phyloP scores from a whole-genome alignment of 2,329 filamentous ascomycete species.

The Beauveria medogensis region DNA sequence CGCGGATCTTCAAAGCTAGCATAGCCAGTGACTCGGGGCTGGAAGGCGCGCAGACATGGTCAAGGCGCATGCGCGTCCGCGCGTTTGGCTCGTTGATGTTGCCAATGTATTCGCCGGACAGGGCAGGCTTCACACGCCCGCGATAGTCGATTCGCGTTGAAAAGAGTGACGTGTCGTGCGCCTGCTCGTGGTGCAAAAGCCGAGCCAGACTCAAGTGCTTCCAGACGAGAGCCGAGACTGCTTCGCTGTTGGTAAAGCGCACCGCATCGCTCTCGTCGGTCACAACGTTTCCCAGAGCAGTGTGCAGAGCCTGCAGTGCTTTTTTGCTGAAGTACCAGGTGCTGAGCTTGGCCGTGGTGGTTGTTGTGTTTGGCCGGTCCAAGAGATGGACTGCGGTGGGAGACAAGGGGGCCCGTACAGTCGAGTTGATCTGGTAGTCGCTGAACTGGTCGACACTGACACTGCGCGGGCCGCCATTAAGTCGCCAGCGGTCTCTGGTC shows the following conservation, averaged over 20 bases:
- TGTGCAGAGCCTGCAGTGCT: not conserved
- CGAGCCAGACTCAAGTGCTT: constrained; percentile 2
- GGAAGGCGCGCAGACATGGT: not conserved
- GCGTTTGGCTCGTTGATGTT: not conserved
- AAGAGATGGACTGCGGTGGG: not conserved
- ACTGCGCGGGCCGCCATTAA: not conserved
- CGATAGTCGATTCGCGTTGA: not conserved
- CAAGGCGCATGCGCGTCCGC: not conserved
- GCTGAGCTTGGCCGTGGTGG: not conserved
- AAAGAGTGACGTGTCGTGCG: not conserved
- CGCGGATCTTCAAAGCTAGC: not conserved
- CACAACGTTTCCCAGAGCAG: not conserved
- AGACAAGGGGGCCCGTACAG: not conserved
- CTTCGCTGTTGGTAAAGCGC: not conserved
- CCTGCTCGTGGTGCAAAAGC: not conserved
- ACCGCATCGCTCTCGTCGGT: not conserved
- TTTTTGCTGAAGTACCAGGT: not conserved
- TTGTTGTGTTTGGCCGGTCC: not conserved
- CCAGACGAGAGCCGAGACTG: not conserved
- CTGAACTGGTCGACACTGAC: not conserved
- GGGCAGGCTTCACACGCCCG: not conserved
- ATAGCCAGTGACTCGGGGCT: not conserved
- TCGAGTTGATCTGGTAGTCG: not conserved
- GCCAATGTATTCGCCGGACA: not conserved
- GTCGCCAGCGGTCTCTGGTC: not conserved